Evolutionary conservation across 257 asterid species (phyloP), one percentile per base, ranked within the genome.

Genomic region (Coffea eugenioides): DNA sequence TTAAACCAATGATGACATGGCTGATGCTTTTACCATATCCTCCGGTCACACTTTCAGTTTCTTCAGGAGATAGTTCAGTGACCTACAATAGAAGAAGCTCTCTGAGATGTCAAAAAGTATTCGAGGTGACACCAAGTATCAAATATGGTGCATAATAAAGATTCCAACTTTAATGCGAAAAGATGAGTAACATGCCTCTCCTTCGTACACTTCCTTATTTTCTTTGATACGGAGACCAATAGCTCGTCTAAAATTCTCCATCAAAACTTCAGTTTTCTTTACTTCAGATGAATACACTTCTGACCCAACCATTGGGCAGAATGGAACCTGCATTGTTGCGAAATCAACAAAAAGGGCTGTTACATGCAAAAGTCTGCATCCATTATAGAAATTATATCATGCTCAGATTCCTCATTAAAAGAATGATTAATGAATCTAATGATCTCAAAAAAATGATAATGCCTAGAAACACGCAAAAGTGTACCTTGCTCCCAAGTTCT

Each of bases 301-400:
- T n/a, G 99, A 95, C 64, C 99, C 98, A 76, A 95, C 99, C 99
- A 95, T 95, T 52, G 99, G 99, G 82, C 99, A 95, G 88, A 95
- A 95, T 10, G 99, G 99, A 67, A 95, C 97, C 99, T 95, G 84
- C 80, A 59, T 49, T 83, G 62, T 23, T 68, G 73, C 51, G 41
- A 80, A 85, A 78, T 46, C 66, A 75, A 77, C 45, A 70, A 21
- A 21, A 52, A 52, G 57, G 57, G 21, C 57, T 52, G 57, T 52
- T 0, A 13, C 57, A 14, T 52, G 20, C 12, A 49, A 49, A 49
- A 48, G 43, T 48, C 56, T 9, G 10, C 56, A 51, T 12, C 3
- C 14, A 51, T 2, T 39, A 39, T 39, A 39, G 43, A 39, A 39
- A 2, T 4, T 4, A 39, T 3, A 51, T 51, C 14, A 11, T 51